Evolutionary conservation across 306 rosid genomes (phyloP).

Genomic region (Citrullus mucosospermus): DNA sequence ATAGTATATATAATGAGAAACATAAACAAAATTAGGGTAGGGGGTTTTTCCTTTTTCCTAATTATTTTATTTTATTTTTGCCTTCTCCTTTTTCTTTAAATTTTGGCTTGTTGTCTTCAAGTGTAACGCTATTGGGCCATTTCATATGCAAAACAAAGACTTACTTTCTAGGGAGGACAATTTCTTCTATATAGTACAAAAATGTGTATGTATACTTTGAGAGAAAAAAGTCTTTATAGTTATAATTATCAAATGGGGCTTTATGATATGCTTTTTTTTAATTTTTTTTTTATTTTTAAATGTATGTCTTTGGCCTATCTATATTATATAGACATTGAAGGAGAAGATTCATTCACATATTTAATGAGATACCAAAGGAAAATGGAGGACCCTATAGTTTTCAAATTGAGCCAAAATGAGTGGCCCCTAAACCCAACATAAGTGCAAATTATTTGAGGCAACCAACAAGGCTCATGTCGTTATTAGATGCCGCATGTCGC

Average conservation of each 20-base stretch:
- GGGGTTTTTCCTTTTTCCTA: no score
- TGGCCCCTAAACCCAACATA: background rate
- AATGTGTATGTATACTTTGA: background rate
- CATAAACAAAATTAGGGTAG: no score
- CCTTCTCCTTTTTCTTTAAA: background rate
- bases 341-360: background rate
- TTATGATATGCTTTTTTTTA: background rate
- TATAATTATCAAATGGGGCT: background rate
- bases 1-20: background rate
- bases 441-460: background rate
- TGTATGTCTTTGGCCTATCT: background rate
- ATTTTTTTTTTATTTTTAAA: background rate
- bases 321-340: background rate
- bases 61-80: background rate
- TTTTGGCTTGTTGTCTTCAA: background rate
- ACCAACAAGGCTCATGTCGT: background rate
- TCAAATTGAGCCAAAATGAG: background rate
- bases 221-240: background rate
- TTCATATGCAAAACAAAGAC: conserved; percentile 4
- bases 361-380: background rate
- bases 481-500: background rate
- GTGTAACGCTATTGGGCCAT: background rate
- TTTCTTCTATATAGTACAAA: background rate
- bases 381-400: background rate
- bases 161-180: background rate